Conservation (phyloP, 495 filamentous ascomycete genomes). For the Neurospora sublineolata region DNA sequence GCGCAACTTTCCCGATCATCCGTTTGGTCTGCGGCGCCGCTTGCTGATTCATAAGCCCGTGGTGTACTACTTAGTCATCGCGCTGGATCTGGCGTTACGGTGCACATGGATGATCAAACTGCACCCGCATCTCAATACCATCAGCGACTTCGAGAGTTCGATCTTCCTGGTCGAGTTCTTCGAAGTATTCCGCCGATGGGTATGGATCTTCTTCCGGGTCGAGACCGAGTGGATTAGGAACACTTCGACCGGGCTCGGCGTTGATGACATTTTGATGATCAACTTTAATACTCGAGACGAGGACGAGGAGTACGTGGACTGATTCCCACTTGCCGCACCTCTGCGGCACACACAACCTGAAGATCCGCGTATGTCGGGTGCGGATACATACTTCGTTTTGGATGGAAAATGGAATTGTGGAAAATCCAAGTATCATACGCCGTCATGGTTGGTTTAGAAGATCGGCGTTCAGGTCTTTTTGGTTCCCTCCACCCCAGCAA, state of each 20-base stretch:
- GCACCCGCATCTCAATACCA: conserved; percentile 62
- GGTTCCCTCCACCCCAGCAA: background rate
- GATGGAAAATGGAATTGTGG: background rate
- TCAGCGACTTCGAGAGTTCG: conserved; percentile 69
- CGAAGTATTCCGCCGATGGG: conserved; percentile 80
- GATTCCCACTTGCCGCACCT: background rate
- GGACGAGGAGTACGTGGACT: conserved; percentile 25
- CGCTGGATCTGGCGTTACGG: conserved; percentile 65
- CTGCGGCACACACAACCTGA: background rate
- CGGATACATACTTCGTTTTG: background rate
- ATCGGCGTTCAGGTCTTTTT: background rate
- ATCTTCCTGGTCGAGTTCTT: conserved; percentile 80
- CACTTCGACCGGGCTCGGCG: conserved; percentile 21
- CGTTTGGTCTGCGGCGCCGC: conserved; percentile 65
- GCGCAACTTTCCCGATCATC: conserved; percentile 46
- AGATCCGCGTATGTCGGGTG: background rate
- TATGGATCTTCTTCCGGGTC: conserved; percentile 93
- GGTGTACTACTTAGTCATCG: conserved; percentile 71
- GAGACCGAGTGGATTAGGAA: conserved; percentile 77
- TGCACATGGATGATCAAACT: conserved; percentile 88
- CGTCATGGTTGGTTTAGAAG: background rate
- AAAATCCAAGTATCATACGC: background rate
- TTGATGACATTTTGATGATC: conserved; percentile 34
- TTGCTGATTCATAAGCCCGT: conserved; percentile 57
- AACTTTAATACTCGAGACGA: conserved; percentile 30